Percentiles rank a stretch among this genome's conserved stretches.
These are phyloP conservation scores for Hyaloscypha variabilis DNA, from an alignment of 495 filamentous ascomycete genomes.

Conservation along the genomic window DNA sequence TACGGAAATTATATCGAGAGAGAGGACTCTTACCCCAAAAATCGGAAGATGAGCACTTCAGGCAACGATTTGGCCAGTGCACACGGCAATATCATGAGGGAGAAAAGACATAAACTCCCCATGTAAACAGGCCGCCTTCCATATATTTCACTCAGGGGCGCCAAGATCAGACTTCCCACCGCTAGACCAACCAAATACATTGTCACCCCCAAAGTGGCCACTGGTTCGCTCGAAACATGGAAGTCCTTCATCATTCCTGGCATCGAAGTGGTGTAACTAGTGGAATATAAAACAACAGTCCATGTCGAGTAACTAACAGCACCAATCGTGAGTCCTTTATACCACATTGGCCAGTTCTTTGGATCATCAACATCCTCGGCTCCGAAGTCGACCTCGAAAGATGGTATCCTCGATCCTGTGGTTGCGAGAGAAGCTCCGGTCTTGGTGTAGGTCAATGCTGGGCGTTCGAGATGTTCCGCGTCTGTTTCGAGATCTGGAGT, in stretches of 20 bases:
- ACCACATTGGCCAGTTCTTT: slow-evolving; percentile 71
- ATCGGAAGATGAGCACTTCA: slow-evolving; percentile 68
- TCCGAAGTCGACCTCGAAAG: slow-evolving; percentile 77
- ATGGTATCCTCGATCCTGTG: slow-evolving; percentile 60
- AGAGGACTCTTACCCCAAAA: slow-evolving; percentile 59
- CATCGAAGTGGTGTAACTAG: slow-evolving; percentile 74
- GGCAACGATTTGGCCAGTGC: slow-evolving; percentile 66
- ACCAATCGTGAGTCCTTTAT: slow-evolving; percentile 63
- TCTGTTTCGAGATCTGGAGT: slow-evolving; percentile 35
- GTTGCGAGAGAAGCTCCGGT: slow-evolving; percentile 56
- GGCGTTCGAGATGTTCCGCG: slow-evolving; percentile 24
- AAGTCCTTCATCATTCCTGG: slow-evolving; percentile 71
- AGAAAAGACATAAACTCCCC: slow-evolving; percentile 61
- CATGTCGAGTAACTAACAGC: slow-evolving; percentile 74
- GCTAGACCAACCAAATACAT: slow-evolving; percentile 79
- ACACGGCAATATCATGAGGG: slow-evolving; percentile 70
- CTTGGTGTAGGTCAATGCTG: slow-evolving; percentile 25
- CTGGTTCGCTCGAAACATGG: slow-evolving; percentile 49
- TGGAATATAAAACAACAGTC: slow-evolving; percentile 82
- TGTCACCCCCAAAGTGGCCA: slow-evolving; percentile 76
- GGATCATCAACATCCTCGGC: slow-evolving; percentile 71
- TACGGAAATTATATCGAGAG: background rate
- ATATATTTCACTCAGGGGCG: slow-evolving; percentile 77
- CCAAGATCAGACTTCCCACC: slow-evolving; percentile 70
- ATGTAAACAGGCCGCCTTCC: slow-evolving; percentile 77